Base-by-base conservation (phyloP, 2,329 filamentous ascomycete species). In the Pyricularia sp. region DNA sequence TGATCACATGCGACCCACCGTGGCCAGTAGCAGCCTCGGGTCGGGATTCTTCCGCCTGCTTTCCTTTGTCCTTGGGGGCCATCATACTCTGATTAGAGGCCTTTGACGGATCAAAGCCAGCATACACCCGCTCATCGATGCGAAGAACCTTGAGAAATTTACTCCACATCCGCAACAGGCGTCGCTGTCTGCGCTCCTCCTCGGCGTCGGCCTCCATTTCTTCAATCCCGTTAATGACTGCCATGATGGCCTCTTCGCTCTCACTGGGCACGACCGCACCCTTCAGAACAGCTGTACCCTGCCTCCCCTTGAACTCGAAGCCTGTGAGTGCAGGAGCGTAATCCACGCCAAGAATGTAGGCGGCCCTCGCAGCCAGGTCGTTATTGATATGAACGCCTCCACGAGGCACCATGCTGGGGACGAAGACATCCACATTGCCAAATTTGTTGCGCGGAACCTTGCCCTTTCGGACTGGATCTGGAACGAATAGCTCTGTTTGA, bases 341-440 rank as follows among this genome's bases (percentile, higher is more conserved):
- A 75, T 97, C 92, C 22, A 97, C 82, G 0, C 87, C 87, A 1
- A 97, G 75, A 1, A 93, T 77, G 65, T 83, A 85, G 0, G 92
- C 91, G 1, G 93, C 93, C 63, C 84, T 83, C 1, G 84, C 79
- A 1, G 90, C 88, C 63, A 88, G 71, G 61, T 82, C 77, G 66
- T 81, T 76, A 6, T 75, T 70, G 28, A 97, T 78, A 73, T 97
- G 91, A 1, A 86, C 82, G 1, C 90, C 93, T 0, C 94, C 93
- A 55, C 78, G 76, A 0, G 94, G 94, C 0, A 97, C 81, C 94
- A 99, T 97, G 67, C 86, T 91, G 0, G 91, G 88, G 12, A 96
- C 92, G 73, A 93, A 97, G 53, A 96, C 84, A 71, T 97, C 94
- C 66, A 97, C 88, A 72, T 99, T 99, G 12, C 92, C 92, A 74